Base-by-base conservation (phyloP, 2,329 filamentous ascomycete species). In the Tolypocladium inflatum region DNA sequence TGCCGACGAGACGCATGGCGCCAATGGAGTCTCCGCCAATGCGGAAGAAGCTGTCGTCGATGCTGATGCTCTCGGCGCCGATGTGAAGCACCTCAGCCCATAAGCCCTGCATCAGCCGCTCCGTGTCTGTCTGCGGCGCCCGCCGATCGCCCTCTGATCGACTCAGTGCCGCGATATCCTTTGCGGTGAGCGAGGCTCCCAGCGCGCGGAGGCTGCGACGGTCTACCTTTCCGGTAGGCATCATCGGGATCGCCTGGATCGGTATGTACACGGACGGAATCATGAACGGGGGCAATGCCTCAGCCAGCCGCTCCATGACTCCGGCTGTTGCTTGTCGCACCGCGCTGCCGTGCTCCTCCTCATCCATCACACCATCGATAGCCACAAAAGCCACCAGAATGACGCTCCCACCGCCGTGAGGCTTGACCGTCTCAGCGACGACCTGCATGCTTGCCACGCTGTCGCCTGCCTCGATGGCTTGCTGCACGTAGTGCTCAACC, bases 21-120 rank as follows among this genome's bases (percentile, higher is more conserved):
- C 62, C 64, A 30, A 76, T 73, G 9, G 74, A 76, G 55, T 77
- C 74, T 9, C 74, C 75, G 6, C 74, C 74, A 4, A 75, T 62
- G 21, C 64, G 63, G 54, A 76, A 67, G 61, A 76, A 76, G 62
- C 66, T 67, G 59, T 70, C 67, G 10, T 70, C 64, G 2, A 64
- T 56, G 17, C 65, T 62, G 58, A 76, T 66, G 6, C 68, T 66
- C 1, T 65, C 65, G 0, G 67, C 57, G 0, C 68, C 65, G 21
- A 75, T 60, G 55, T 72, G 70, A 21, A 79, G 65, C 0, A 76
- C 69, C 48, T 70, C 64, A 2, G 72, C 70, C 71, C 74, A 78
- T 15, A 78, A 65, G 9, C 56, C n/a, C 39, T 63, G 65, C 55
- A 63, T 63, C 54, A 37, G 42, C 35, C 45, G 54, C 39, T 64